phyloP scores from a whole-genome alignment of 306 rosid genomes.

The Cucurbita maxima region DNA sequence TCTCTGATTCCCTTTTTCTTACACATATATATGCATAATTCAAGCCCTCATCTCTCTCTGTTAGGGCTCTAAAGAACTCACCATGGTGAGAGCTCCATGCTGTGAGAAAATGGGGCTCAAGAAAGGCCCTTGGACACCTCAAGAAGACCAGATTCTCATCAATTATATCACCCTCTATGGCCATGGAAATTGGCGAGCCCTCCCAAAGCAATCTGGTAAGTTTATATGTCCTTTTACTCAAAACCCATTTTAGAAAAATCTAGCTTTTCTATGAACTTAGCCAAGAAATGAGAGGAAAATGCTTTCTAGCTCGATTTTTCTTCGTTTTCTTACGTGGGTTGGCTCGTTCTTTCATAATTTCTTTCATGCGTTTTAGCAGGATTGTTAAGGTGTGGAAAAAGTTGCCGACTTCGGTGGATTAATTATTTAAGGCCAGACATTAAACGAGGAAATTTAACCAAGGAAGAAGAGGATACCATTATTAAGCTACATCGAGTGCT shows the following conservation, averaged over 20 bases:
- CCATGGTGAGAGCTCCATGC: constrained; percentile 87
- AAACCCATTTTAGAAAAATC: no score
- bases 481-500: constrained; percentile 49
- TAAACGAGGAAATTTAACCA: constrained; percentile 65
- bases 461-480: constrained; percentile 63
- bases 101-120: constrained; percentile 89
- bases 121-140: constrained; percentile 80
- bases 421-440: constrained; percentile 85
- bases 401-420: constrained; percentile 75
- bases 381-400: constrained; percentile 72
- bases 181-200: constrained; percentile 87
- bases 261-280: no score
- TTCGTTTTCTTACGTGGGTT: background rate
- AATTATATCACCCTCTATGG: constrained; percentile 42
- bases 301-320: no score
- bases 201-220: constrained; percentile 71
- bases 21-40: background rate
- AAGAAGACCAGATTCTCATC: constrained; percentile 66
- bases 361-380: constrained; percentile 21
- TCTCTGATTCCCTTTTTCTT: background rate
- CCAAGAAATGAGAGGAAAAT: no score
- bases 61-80: background rate
- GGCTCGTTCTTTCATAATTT: background rate
- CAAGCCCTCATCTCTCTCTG: background rate
- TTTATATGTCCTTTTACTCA: background rate